Evolutionary conservation across 139 green algal species (phyloP).

Genomic region (Zygnema circumcarinatum): DNA sequence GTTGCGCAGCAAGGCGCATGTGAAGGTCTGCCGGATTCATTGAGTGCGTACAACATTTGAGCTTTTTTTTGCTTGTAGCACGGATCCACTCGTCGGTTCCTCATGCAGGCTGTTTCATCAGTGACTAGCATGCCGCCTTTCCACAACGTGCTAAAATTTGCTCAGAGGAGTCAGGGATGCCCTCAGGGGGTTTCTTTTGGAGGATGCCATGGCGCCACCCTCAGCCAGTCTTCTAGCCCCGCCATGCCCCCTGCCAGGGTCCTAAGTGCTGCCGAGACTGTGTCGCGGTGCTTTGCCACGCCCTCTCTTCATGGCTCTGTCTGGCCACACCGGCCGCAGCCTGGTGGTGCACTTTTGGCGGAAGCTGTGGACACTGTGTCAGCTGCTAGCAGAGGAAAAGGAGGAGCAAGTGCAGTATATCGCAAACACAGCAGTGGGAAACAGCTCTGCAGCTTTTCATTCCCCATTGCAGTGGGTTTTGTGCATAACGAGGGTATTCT

Average conservation of each 20-base stretch:
- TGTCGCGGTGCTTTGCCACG: slow-evolving; percentile 32
- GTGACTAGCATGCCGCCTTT: not conserved
- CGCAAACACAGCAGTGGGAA: not conserved
- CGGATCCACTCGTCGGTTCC: no score
- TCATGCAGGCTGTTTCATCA: not conserved
- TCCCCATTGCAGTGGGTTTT: not conserved
- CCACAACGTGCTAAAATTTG: not conserved
- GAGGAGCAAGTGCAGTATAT: slow-evolving; percentile 3
- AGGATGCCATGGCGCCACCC: not conserved
- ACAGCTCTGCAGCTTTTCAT: not conserved
- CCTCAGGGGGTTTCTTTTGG: not conserved
- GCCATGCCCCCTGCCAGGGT: no score
- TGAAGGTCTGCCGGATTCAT: no score
- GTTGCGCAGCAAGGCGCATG: no score
- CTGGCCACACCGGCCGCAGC: slow-evolving; percentile 1
- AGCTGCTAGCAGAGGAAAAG: not conserved
- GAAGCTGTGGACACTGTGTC: slow-evolving; percentile 3
- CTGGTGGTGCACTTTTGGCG: slow-evolving; percentile 16
- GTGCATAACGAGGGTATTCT: slow-evolving; percentile 1
- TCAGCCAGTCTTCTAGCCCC: not conserved
- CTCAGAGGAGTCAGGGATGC: not conserved
- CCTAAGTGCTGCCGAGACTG: slow-evolving; percentile 9
- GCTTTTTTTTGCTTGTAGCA: no score
- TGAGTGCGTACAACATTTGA: no score
- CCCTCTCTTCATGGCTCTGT: slow-evolving; percentile 4